phyloP scores from a whole-genome alignment of 306 rosid species.

The Cucumis cinereus region DNA sequence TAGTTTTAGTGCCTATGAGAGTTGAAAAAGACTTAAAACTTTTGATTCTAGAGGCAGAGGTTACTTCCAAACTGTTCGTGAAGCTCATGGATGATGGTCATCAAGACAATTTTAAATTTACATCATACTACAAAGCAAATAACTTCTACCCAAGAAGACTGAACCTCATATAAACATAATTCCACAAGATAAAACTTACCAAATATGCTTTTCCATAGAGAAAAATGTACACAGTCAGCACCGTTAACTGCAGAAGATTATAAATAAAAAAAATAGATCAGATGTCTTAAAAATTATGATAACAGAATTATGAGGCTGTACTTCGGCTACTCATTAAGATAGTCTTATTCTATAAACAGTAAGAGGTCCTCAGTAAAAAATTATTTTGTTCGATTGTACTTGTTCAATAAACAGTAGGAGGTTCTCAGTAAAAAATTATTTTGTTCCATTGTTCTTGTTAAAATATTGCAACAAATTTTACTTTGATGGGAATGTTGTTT shows the following conservation, averaged over 20 bases:
- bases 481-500: neutral
- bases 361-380: neutral
- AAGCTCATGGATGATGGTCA: neutral
- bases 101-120: neutral
- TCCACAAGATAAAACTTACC: constrained; percentile 30
- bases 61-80: neutral
- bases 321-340: neutral
- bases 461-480: neutral
- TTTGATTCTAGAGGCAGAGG: neutral
- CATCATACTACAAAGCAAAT: neutral
- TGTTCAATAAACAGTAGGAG: neutral
- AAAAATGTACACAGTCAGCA: constrained; percentile 69
- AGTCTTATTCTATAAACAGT: neutral
- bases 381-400: constrained; percentile 1
- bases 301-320: neutral
- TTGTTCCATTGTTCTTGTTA: neutral
- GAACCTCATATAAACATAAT: neutral
- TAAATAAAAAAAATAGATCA: neutral
- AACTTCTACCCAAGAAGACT: neutral
- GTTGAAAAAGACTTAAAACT: neutral
- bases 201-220: constrained; percentile 77
- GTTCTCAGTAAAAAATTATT: neutral
- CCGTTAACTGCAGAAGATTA: constrained; percentile 65
- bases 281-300: neutral
- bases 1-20: neutral